A percentile compares a stretch with the other conserved stretches of the same genome.
Evolutionary conservation across 2,329 filamentous ascomycete species (phyloP).

Genomic region (Chaetothyriales sp.): DNA sequence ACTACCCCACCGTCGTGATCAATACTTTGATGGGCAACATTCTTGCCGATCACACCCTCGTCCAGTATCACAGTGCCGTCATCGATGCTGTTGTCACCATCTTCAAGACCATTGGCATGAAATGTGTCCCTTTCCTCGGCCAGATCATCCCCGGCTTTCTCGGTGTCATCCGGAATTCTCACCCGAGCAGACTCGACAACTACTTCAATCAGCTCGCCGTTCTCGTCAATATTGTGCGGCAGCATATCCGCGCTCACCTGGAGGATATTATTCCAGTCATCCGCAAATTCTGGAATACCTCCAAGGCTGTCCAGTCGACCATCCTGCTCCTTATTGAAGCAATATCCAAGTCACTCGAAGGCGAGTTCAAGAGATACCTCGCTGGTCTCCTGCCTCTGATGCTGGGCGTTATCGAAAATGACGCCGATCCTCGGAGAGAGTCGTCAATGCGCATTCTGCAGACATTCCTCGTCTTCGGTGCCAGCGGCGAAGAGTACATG

Average conservation of each 20-base stretch:
- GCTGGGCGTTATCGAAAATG: constrained; percentile 84
- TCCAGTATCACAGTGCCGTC: constrained; percentile 81
- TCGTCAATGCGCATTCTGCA: constrained; percentile 86
- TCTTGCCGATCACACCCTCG: constrained; percentile 75
- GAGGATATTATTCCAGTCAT: constrained; percentile 75
- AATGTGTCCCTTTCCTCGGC: constrained; percentile 87
- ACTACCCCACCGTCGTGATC: constrained; percentile 95
- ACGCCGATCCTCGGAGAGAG: constrained; percentile 58
- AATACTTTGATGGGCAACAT: constrained; percentile 80
- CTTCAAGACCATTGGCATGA: constrained; percentile 87
- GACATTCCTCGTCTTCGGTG: constrained; percentile 88
- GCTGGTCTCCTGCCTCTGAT: constrained; percentile 81
- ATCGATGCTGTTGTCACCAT: constrained; percentile 99
- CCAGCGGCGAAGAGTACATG: constrained; percentile 97
- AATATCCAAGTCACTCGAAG: constrained; percentile 83
- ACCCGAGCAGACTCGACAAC: constrained; percentile 66
- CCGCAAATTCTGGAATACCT: constrained; percentile 78
- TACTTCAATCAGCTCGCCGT: constrained; percentile 96
- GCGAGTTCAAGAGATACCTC: constrained; percentile 94
- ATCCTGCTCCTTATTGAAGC: constrained; percentile 87
- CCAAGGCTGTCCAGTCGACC: constrained; percentile 70
- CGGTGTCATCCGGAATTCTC: constrained; percentile 70
- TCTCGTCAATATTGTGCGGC: constrained; percentile 84
- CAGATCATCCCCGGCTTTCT: constrained; percentile 93
- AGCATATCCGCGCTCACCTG: constrained; percentile 87